Evolutionary conservation across 306 rosid genomes (phyloP).

Genomic region (Dalbergia cochinchinensis): DNA sequence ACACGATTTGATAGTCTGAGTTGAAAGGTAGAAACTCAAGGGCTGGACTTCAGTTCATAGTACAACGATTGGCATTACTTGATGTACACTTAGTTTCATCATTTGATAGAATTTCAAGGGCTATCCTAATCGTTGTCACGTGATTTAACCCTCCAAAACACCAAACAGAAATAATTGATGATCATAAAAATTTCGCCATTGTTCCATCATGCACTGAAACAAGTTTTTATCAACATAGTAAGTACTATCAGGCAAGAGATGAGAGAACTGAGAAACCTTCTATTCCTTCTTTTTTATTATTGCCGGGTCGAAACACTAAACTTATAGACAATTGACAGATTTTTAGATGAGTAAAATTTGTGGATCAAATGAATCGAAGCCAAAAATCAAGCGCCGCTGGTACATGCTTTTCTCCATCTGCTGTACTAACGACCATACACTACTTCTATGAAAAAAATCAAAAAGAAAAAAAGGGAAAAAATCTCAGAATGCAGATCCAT

Average conservation of each 20-base stretch:
- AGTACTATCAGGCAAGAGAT: neutral
- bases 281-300: slow-evolving; percentile 41
- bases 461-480: neutral
- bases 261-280: slow-evolving; percentile 5
- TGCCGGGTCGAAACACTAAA: slow-evolving; percentile 38
- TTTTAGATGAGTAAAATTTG: slow-evolving; percentile 33
- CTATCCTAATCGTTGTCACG: neutral
- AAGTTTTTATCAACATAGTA: neutral
- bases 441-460: neutral
- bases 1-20: no score
- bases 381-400: slow-evolving; percentile 50
- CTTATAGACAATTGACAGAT: slow-evolving; percentile 45
- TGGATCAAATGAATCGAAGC: slow-evolving; percentile 42
- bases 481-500: neutral
- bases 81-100: no score
- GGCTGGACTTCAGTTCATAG: no score
- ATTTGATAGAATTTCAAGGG: no score
- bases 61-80: no score
- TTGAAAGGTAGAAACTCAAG: no score
- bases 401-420: slow-evolving; percentile 49
- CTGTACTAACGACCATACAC: slow-evolving; percentile 47
- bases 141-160: neutral
- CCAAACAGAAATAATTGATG: neutral
- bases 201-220: neutral
- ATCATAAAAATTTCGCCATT: neutral